Conservation (phyloP, 2,329 filamentous ascomycete species). For the Graphilbum sp. region DNA sequence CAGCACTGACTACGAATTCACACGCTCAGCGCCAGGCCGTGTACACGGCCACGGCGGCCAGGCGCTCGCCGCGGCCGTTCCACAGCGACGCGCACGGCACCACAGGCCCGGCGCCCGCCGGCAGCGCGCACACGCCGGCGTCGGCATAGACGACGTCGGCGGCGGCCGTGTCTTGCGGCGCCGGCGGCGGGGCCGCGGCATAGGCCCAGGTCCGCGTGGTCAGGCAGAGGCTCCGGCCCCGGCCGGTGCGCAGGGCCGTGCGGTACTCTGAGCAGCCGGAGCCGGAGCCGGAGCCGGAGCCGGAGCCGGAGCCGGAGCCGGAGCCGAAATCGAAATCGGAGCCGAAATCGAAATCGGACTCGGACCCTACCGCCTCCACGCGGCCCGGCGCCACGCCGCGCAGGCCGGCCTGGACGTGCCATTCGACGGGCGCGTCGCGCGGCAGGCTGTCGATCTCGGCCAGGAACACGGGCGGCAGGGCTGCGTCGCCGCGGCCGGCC, state of each 20-base stretch:
- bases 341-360: too few species aligned
- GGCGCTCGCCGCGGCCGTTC: conserved; percentile 18
- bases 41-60: conserved; percentile 18
- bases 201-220: conserved; percentile 3
- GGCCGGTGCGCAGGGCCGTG: background rate
- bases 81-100: conserved; percentile 27
- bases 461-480: conserved; percentile 51
- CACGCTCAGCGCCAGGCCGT: too few species aligned
- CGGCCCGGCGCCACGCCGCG: conserved; percentile 14
- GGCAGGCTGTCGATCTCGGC: conserved; percentile 66
- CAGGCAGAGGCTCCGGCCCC: background rate
- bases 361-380: background rate
- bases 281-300: too few species aligned
- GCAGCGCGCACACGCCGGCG: background rate
- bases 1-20: too few species aligned
- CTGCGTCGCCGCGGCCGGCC: background rate
- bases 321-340: too few species aligned
- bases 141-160: conserved; percentile 8
- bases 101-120: conserved; percentile 9
- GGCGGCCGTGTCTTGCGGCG: background rate
- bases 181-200: background rate
- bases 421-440: conserved; percentile 60
- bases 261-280: background rate
- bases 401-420: conserved; percentile 56
- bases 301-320: too few species aligned